phyloP scores from a whole-genome alignment of 257 asterid genomes.

The Solanum chaucha region DNA sequence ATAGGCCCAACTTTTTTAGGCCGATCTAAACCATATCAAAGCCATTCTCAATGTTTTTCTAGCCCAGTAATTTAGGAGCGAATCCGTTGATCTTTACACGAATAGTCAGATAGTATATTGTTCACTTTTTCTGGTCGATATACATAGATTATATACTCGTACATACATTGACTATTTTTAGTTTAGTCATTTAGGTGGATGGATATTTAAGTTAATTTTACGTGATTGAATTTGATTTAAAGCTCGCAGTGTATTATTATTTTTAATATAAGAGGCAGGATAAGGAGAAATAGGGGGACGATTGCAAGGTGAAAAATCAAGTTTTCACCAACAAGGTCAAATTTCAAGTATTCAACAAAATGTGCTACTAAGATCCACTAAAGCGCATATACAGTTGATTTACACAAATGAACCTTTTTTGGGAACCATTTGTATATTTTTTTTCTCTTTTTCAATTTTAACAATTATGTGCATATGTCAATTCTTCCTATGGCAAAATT shows the following conservation, averaged over 20 bases:
- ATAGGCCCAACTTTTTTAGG: neutral
- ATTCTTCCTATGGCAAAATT: neutral
- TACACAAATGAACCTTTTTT: neutral
- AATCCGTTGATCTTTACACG: neutral
- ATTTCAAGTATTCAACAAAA: no score
- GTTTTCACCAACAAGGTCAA: neutral
- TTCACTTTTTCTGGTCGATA: neutral
- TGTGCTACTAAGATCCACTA: neutral
- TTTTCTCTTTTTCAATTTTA: neutral
- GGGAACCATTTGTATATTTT: neutral
- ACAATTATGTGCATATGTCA: neutral
- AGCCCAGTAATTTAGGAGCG: neutral
- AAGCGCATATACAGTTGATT: no score
- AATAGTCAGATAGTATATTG: neutral
- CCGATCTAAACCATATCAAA: neutral
- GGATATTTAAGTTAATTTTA: neutral
- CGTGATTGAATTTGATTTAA: neutral
- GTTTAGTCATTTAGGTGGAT: no score
- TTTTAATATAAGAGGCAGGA: no score
- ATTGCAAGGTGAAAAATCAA: neutral
- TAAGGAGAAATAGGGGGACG: no score
- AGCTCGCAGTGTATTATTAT: rapidly evolving
- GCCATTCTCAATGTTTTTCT: neutral
- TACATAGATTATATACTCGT: no score
- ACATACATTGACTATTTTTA: no score